These are phyloP conservation scores for Sinapis alba DNA, from an alignment of 441 rosid species.

Conservation along the genomic window DNA sequence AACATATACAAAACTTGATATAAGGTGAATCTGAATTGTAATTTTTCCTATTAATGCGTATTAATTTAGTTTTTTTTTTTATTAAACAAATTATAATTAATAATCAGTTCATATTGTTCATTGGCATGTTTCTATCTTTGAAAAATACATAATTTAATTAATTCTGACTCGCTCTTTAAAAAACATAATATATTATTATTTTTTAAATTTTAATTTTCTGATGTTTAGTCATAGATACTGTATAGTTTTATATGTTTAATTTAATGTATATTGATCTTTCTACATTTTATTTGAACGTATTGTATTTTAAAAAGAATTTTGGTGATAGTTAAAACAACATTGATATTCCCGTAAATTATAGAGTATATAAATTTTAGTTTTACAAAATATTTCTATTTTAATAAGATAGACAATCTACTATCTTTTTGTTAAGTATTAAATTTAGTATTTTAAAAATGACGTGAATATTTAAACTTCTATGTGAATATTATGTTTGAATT, in stretches of 20 bases:
- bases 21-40: neutral
- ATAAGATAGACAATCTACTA: neutral
- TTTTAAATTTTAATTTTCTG: too few species aligned
- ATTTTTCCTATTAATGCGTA: too few species aligned
- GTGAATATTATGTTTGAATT: too few species aligned
- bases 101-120: neutral
- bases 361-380: neutral
- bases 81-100: too few species aligned
- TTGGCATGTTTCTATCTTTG: neutral
- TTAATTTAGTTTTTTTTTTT: too few species aligned
- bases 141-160: too few species aligned
- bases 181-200: neutral
- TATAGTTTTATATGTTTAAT: neutral
- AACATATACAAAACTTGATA: neutral
- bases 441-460: neutral
- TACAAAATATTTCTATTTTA: neutral
- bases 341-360: neutral
- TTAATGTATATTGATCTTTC: neutral
- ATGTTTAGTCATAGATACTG: neutral
- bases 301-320: too few species aligned
- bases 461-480: neutral
- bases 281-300: neutral
- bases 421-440: neutral
- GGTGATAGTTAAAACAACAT: neutral
- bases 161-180: neutral